Evolutionary conservation across 148 eudicot species (phyloP), one percentile per base, ranked within the genome.

Genomic region (Polygonum maritimum): DNA sequence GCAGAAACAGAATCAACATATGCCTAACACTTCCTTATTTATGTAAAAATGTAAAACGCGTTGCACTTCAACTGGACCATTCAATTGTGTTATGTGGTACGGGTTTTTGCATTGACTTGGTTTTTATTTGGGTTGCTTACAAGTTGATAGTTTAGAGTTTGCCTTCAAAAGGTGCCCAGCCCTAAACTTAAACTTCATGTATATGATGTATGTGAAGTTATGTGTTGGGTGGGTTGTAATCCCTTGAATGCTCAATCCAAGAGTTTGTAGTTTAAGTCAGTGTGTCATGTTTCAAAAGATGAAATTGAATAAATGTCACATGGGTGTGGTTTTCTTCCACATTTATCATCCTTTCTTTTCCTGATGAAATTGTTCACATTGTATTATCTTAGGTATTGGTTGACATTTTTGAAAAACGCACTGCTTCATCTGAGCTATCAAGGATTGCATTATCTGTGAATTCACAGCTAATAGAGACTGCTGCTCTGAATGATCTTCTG

Each of bases 401-500:
- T 84, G 87, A 78, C 81, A 88, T 92, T 82, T 88, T 95, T 48
- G 96, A 87, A 76, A 82, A 83, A 72, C 81, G 31, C 33, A 47
- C 81, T 11, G 71, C 40, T 21, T 92, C 93, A 79, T 86, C 87
- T 77, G 85, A 89, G 79, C 76, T 95, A 75, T 80, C 97, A 76
- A 88, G 98, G 82, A 84, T 95, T 81, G 84, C 96, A 51, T 69
- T 95, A 69, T 41, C 77, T 74, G 62, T 92, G 69, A 95, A 92
- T 76, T 87, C 96, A 38, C 78, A 84, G 48, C 81, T 52, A 36
- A 79, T 90, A 71, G 76, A 91, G 7, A 87, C 88, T 21, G 81
- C 73, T 67, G 91, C 98, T 65, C 85, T 95, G 62, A 95, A 95
- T 79, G 98, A 95, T 81, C 77, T 89, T 55, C 75, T 95, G 69